phyloP scores from a whole-genome alignment of 176 grass and related monocot species.

The Oryza rufipogon region DNA sequence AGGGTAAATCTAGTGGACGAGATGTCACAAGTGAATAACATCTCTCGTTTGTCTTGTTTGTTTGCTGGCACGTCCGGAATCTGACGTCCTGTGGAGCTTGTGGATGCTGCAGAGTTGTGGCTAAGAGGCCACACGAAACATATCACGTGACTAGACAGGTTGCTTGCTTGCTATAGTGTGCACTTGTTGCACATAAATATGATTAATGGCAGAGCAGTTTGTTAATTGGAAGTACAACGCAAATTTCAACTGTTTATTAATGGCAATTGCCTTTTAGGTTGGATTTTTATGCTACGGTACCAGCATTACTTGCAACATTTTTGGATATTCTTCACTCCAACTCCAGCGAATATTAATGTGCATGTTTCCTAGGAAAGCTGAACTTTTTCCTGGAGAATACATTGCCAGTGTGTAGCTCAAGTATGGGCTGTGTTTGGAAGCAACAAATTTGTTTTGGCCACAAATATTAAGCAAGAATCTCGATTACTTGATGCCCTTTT shows the following conservation, averaged over 20 bases:
- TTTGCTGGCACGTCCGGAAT: slow-evolving; percentile 16
- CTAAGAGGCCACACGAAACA: slow-evolving; percentile 28
- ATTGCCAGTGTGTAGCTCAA: background rate
- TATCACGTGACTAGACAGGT: slow-evolving; percentile 36
- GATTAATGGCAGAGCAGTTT: slow-evolving; percentile 47
- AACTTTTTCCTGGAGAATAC: slow-evolving; percentile 21
- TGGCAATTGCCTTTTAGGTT: slow-evolving; percentile 40
- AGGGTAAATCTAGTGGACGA: slow-evolving; percentile 40
- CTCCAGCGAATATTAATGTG: slow-evolving; percentile 46
- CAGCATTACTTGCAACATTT: slow-evolving; percentile 34
- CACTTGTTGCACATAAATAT: slow-evolving; percentile 43
- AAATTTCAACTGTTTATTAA: slow-evolving; percentile 53
- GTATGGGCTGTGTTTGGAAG: slow-evolving; percentile 1
- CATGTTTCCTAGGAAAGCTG: slow-evolving; percentile 29
- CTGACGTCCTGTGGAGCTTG: slow-evolving; percentile 1
- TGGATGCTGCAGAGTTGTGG: slow-evolving; percentile 32
- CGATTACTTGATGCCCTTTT: slow-evolving; percentile 14
- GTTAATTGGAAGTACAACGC: slow-evolving; percentile 25
- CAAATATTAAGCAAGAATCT: slow-evolving; percentile 23
- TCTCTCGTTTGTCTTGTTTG: slow-evolving; percentile 37
- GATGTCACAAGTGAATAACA: slow-evolving; percentile 30
- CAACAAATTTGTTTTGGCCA: background rate
- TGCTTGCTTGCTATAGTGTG: slow-evolving; percentile 45
- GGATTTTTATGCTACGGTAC: slow-evolving; percentile 37
- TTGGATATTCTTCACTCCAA: slow-evolving; percentile 46